These are phyloP conservation scores for Penstemon newberryi DNA, from an alignment of 257 asterid genomes.

Conservation along the genomic window DNA sequence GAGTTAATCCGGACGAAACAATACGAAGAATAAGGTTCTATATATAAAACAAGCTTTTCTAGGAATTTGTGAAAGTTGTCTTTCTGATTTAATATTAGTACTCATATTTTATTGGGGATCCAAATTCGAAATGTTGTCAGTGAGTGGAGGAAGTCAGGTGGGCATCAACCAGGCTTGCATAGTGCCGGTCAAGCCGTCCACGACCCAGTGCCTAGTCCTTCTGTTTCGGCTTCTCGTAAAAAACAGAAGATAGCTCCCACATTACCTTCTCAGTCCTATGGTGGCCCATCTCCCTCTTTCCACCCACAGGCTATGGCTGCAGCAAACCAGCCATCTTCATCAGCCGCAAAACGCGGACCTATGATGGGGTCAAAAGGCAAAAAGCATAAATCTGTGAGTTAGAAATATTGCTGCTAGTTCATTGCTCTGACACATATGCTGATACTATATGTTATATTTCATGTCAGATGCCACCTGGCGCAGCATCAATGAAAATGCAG, in stretches of 20 bases:
- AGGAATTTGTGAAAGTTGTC: background rate
- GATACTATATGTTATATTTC: constrained; percentile 17
- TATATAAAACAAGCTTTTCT: constrained; percentile 13
- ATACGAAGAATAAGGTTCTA: constrained; percentile 76
- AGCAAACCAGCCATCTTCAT: constrained; percentile 62
- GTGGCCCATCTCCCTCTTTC: constrained; percentile 63
- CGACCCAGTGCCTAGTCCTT: constrained; percentile 62
- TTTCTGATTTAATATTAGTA: no score
- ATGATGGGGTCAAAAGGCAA: constrained; percentile 60
- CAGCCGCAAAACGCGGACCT: constrained; percentile 65
- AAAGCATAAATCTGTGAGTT: constrained; percentile 66
- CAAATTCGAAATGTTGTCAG: constrained; percentile 36
- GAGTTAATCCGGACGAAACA: constrained; percentile 79
- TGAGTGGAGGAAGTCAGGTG: constrained; percentile 72
- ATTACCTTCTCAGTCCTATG: constrained; percentile 62
- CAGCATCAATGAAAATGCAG: constrained; percentile 68
- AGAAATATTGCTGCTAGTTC: constrained; percentile 14
- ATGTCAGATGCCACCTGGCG: constrained; percentile 59
- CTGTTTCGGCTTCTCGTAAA: constrained; percentile 71
- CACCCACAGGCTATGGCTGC: constrained; percentile 54
- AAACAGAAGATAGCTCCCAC: constrained; percentile 54
- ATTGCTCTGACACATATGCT: no score
- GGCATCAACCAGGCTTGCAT: constrained; percentile 51
- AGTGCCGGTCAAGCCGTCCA: constrained; percentile 52
- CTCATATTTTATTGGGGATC: no score